These are phyloP conservation scores for Taiozyma sp. DNA, from an alignment of 1,139 yeast species.

Conservation along the genomic window DNA sequence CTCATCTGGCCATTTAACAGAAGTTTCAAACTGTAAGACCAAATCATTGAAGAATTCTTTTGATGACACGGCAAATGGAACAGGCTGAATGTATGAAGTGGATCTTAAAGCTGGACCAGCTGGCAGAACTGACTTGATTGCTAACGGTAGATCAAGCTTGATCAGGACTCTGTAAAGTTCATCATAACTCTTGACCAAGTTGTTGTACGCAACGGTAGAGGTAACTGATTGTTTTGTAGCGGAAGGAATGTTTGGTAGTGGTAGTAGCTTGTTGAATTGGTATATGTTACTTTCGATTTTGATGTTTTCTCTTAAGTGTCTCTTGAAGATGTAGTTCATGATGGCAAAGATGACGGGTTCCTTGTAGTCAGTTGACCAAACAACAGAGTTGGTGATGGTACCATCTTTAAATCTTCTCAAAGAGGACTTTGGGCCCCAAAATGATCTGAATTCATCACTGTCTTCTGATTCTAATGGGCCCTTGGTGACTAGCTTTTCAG, in stretches of 20 bases:
- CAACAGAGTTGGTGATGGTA: constrained; percentile 80
- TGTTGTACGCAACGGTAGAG: constrained; percentile 49
- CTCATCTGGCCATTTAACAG: constrained; percentile 96
- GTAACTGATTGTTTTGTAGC: constrained; percentile 49
- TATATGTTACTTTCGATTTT: constrained; percentile 38
- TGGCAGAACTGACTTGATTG: constrained; percentile 68
- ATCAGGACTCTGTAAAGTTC: constrained; percentile 47
- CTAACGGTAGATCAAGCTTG: constrained; percentile 58
- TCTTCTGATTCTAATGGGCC: constrained; percentile 75
- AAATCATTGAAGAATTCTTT: constrained; percentile 82
- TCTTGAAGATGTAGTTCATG: constrained; percentile 54
- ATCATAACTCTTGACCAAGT: constrained; percentile 62
- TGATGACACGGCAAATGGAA: constrained; percentile 72
- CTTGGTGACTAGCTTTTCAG: constrained; percentile 76
- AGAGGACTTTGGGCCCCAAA: constrained; percentile 89
- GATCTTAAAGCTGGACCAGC: constrained; percentile 69
- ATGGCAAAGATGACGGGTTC: constrained; percentile 69
- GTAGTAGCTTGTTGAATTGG: constrained; percentile 47
- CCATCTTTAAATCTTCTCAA: constrained; percentile 92
- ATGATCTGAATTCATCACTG: constrained; percentile 62
- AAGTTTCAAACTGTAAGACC: constrained; percentile 81
- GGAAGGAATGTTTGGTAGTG: constrained; percentile 57
- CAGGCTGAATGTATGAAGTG: constrained; percentile 73
- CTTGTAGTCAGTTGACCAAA: constrained; percentile 64
- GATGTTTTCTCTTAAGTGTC: constrained; percentile 53